These are phyloP conservation scores for Verbena officinalis DNA, from an alignment of 257 asterid genomes.

Conservation along the genomic window DNA sequence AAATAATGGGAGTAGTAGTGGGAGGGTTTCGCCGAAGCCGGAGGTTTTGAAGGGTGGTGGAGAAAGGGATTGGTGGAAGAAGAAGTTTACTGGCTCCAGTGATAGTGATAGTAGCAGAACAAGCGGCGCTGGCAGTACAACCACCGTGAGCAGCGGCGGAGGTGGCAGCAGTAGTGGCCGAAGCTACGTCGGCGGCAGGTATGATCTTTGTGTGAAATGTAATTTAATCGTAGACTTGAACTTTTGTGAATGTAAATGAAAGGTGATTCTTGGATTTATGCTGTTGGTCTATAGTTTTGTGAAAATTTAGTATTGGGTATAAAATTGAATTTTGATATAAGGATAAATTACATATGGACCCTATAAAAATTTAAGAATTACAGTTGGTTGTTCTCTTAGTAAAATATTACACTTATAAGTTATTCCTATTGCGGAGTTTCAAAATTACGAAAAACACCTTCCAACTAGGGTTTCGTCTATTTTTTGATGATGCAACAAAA, in stretches of 20 bases:
- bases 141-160: conserved; percentile 32
- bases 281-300: background rate
- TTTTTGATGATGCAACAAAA: too few species aligned
- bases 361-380: too few species aligned
- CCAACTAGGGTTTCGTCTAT: too few species aligned
- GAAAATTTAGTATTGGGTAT: background rate
- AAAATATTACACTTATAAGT: too few species aligned
- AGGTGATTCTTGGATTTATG: background rate
- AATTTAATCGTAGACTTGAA: background rate
- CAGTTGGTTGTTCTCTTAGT: too few species aligned
- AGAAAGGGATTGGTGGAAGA: conserved; percentile 92
- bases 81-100: conserved; percentile 54
- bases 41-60: conserved; percentile 39
- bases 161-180: conserved; percentile 33
- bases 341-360: too few species aligned
- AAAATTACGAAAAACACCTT: too few species aligned
- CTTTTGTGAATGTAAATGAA: background rate
- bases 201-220: background rate
- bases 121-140: conserved; percentile 38
- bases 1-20: conserved; percentile 24
- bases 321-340: too few species aligned
- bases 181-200: conserved; percentile 35
- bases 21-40: conserved; percentile 56
- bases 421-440: too few species aligned
- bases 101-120: conserved; percentile 54